Base-by-base conservation (phyloP, 305 asterid genomes). In the Fraxinus floribunda region DNA sequence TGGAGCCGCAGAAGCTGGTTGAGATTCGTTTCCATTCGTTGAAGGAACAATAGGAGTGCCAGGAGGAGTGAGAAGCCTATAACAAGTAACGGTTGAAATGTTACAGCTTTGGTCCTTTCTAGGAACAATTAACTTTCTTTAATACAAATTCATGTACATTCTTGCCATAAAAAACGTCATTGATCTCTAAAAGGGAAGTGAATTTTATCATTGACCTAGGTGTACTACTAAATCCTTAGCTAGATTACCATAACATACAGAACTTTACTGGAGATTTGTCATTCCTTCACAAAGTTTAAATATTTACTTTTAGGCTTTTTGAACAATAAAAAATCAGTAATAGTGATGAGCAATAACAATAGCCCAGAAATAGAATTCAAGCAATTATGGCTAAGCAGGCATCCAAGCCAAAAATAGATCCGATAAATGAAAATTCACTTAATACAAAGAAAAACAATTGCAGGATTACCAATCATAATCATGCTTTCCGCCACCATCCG, bases 11-110 rank as follows among this genome's bases (percentile, higher is more conserved):
- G 87, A 84, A 83, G 87, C 89, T 44, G 86, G 78, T 81, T 87
- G 94, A 87, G 97, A 86, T 84, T 91, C 97, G 86, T 82, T 88
- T 84, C 91, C 94, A 85, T 92, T 93, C 62, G 89, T 82, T 77
- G 95, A 83, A 84, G 98, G 90, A 79, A 92, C 94, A 86, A 94
- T 84, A 60, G 99, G 99, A 86, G 98, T 94, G 83, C 94, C 98
- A 55, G 99, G 99, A 85, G 99, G 99, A 80, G 99, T 97, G 80
- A 97, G 98, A 91, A 97, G 99, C 99, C 99, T 97, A 83, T 77
- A 22, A 71, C 22, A 57, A 77, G 46, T 55, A 57, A 83, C 57
- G 60, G 18, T 68, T 10, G 75, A 11, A 26, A 70, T 29, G 9
- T 26, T 13, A 29, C 75, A 70, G 8, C 34, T 64, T 64, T 13